Evolutionary conservation across 1,139 yeast species (phyloP), one percentile per base, ranked within the genome.

Genomic region (Candida labiduridarum): DNA sequence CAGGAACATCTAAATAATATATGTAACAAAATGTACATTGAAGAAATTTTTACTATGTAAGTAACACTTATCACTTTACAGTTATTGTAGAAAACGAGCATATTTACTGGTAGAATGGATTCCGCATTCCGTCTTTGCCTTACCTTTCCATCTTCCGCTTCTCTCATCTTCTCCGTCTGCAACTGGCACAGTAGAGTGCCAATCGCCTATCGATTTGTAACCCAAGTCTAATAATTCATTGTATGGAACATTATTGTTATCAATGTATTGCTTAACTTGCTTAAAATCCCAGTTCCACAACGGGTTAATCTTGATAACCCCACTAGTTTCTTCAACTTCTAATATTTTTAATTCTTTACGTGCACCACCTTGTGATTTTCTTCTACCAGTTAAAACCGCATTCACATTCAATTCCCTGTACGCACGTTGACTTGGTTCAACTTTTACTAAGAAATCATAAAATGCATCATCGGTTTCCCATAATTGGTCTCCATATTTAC

Each of bases 91-190:
- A 60, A 69, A 87, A 59, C 87, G 77, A 0, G 89, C 82, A 64
- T 86, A 91, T 55, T 87, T 80, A 36, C 85, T 80, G 2, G 91
- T 81, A 59, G 85, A 87, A 63, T 94, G 99, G 51, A 94, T 91
- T 1, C 99, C 99, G 69, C 99, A 94, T 66, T 94, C 99, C 0
- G 97, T 90, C 72, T 94, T 94, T 4, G 84, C 79, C 66, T 87
- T 82, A 2, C 97, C 97, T 74, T 88, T 87, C 99, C 99, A 94
- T 61, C 99, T 81, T 1, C 99, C 99, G 30, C 96, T 84, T 58
- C 99, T 81, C 66, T 94, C 99, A 64, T 92, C 97, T 63, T 90
- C 97, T 4, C 95, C 96, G 45, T 88, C 97, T 10, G 75, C 82
- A 10, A 90, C 96, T 1, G 98, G 97, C 39, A 72, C 83, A 0